Evolutionary conservation across 805 yeast genomes (phyloP).

Genomic region (Starmera caribaea): DNA sequence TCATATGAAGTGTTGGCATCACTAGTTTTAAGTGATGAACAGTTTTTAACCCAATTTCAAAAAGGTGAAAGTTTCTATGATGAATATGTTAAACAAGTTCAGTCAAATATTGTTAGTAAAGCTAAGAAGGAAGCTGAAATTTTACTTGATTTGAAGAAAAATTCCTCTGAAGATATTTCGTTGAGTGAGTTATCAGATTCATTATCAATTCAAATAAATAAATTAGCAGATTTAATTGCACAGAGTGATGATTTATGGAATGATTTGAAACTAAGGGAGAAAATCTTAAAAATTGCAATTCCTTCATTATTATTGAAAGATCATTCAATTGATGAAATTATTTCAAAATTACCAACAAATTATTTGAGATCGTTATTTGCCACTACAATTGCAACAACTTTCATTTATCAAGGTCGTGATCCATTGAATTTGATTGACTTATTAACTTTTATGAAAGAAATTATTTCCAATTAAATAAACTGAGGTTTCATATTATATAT

Average conservation of each 20-base stretch:
- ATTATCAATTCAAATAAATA: slow-evolving; percentile 74
- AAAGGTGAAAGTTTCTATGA: slow-evolving; percentile 69
- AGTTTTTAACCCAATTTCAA: slow-evolving; percentile 66
- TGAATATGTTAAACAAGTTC: slow-evolving; percentile 79
- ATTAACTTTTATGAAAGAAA: slow-evolving; percentile 16
- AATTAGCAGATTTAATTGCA: slow-evolving; percentile 77
- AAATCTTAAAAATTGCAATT: slow-evolving; percentile 65
- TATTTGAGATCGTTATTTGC: slow-evolving; percentile 77
- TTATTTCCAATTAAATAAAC: not conserved
- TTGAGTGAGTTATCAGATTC: slow-evolving; percentile 69
- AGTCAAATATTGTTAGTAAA: slow-evolving; percentile 60
- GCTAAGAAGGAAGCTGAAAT: slow-evolving; percentile 82
- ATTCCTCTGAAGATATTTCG: slow-evolving; percentile 51
- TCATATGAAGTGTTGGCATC: slow-evolving; percentile 94
- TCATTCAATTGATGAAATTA: slow-evolving; percentile 59
- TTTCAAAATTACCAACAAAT: slow-evolving; percentile 75
- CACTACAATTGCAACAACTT: slow-evolving; percentile 17
- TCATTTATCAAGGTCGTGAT: slow-evolving; percentile 18
- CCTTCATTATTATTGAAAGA: slow-evolving; percentile 62
- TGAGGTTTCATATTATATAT: not conserved
- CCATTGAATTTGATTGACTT: slow-evolving; percentile 19
- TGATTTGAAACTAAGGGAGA: slow-evolving; percentile 67
- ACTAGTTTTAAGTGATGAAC: slow-evolving; percentile 77
- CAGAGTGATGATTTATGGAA: slow-evolving; percentile 79
- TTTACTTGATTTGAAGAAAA: slow-evolving; percentile 67